Evolutionary conservation across 805 yeast genomes (phyloP), one percentile per base, ranked within the genome.

Genomic region (Wickerhamomyces alni): DNA sequence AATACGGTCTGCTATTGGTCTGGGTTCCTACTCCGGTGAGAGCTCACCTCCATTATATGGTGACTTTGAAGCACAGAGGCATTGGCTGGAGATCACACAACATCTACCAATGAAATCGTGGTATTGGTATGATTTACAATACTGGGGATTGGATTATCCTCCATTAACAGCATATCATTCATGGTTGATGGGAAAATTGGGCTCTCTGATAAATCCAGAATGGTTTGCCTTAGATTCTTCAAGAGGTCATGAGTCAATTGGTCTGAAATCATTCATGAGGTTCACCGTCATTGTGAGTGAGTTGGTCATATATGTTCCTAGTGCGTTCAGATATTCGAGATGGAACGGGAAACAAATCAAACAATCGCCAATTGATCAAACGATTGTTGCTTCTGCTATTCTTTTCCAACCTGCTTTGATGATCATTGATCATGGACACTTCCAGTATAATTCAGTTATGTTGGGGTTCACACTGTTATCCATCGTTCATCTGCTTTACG

Each of bases 71-170:
- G 98, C 98, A 0, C 99, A 93, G 60, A 74, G 99, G 48, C 99
- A 91, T 60, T 93, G 99, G 99, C 72, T 93, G 75, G 99, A 93
- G 58, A 68, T 91, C 38, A 91, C 98, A 0, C 77, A 70, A 30
- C 77, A 80, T 50, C 59, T 89, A 36, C 93, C 96, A 0, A 61
- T 87, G 1, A 60, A 65, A 0, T 50, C 82, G 45, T 93, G 99
- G 99, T 93, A 93, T 57, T 85, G 73, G 65, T 87, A 79, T 59
- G 96, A 93, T 57, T 68, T 88, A 33, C 78, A 80, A 49, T 88
- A 91, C 65, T 93, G 99, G 98, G 96, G 98, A 1, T 69, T 93
- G 27, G 99, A 93, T 61, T 93, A 93, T 59, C 99, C 99, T 1
- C 98, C 98, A 7, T 66, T 93, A 45, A 91, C 99, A 0, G 99